phyloP scores from a whole-genome alignment of 2,329 filamentous ascomycete species.

The Calonectria naviculata region DNA sequence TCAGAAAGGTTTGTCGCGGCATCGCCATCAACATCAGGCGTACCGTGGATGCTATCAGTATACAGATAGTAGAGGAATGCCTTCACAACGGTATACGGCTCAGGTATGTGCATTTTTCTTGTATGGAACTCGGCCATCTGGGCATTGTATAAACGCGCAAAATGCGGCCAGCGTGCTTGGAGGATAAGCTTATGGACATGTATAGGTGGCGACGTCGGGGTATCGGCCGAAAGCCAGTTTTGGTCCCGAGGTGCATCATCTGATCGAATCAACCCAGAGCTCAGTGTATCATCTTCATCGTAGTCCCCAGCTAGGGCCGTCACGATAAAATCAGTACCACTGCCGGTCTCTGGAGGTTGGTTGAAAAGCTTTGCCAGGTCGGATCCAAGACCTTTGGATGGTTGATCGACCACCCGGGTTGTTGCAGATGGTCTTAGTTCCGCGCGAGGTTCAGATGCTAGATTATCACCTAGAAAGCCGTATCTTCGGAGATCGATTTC shows the following conservation, averaged over 20 bases:
- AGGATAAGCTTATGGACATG: conserved; percentile 96
- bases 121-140: conserved; percentile 99
- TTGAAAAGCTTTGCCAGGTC: conserved; percentile 92
- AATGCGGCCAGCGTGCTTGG: conserved; percentile 96
- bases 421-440: conserved; percentile 62
- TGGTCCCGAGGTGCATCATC: conserved; percentile 56
- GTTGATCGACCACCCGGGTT: conserved; percentile 60
- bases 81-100: conserved; percentile 93
- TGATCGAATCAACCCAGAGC: conserved; percentile 60
- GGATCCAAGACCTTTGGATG: conserved; percentile 78
- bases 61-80: conserved; percentile 97
- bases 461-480: conserved; percentile 86
- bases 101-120: conserved; percentile 97
- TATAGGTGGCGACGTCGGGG: conserved; percentile 82
- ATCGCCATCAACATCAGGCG: conserved; percentile 65
- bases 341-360: conserved; percentile 83
- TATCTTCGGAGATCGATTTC: conserved; percentile 93
- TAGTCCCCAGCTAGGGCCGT: conserved; percentile 87
- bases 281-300: conserved; percentile 73
- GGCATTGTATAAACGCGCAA: conserved; percentile 88
- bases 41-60: conserved; percentile 84
- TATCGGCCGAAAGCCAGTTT: conserved; percentile 70
- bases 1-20: conserved; percentile 84
- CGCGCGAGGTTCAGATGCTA: conserved; percentile 64
- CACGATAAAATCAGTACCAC: conserved; percentile 90